phyloP scores from a whole-genome alignment of 305 asterid genomes.

The Solanum hybrid region DNA sequence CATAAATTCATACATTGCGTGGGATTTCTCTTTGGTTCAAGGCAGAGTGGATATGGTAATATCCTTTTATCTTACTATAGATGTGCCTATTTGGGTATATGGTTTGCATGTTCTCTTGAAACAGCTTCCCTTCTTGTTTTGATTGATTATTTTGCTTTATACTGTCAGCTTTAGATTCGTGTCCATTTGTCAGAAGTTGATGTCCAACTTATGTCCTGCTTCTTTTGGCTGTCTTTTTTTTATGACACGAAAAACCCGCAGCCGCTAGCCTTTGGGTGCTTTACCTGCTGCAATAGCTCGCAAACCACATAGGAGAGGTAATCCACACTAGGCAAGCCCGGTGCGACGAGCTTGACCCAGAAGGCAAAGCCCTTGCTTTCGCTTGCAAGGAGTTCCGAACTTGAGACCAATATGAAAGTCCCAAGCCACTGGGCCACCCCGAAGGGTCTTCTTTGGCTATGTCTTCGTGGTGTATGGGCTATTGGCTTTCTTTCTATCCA shows the following conservation, averaged over 20 bases:
- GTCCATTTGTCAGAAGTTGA: neutral
- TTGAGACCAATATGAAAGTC: neutral
- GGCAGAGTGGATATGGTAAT: constrained; percentile 81
- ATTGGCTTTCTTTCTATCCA: neutral
- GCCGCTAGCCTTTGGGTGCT: neutral
- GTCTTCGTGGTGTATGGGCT: neutral
- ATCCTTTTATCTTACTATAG: constrained; percentile 16
- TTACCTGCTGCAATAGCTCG: neutral
- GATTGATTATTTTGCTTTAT: neutral
- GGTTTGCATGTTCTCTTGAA: neutral
- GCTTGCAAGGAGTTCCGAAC: neutral
- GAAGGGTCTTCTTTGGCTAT: neutral
- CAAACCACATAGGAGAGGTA: neutral
- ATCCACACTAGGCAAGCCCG: neutral
- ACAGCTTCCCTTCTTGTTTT: neutral
- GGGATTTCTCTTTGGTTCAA: constrained; percentile 93
- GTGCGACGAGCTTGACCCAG: neutral
- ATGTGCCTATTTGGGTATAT: neutral
- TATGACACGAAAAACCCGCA: neutral
- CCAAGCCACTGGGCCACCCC: neutral
- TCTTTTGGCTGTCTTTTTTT: neutral
- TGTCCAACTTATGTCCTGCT: neutral
- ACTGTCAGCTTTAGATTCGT: neutral
- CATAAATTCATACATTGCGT: constrained; percentile 81
- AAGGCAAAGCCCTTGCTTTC: neutral